Evolutionary conservation across 2,329 filamentous ascomycete genomes (phyloP), one percentile per base, ranked within the genome.

Genomic region (Penicillium sp.): DNA sequence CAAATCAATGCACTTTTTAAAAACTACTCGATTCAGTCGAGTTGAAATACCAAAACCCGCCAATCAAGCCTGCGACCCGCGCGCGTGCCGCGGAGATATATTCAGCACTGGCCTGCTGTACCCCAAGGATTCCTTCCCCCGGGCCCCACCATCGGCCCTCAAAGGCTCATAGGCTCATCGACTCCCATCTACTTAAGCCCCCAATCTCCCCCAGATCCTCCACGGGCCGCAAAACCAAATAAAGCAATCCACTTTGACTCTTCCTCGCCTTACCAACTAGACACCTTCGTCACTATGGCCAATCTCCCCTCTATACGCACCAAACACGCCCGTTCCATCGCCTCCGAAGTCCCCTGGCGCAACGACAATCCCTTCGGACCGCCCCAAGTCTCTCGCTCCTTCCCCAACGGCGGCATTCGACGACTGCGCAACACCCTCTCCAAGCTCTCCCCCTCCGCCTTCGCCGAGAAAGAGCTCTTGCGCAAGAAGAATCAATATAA

Each of bases 401-500:
- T 71, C 36, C 65, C 70, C 7, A 66, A 65, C 19, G 62, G 62
- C 6, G 68, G 72, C 19, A 77, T 77, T 27, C 65, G 65, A 46
- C 72, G 71, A n/a, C 61, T 77, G 33, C 74, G 73, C 41, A 66
- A 73, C 43, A 73, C 74, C 1, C 65, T 77, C 4, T 70, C 69
- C 5, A 76, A 73, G 35, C 55, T 73, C 2, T 70, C 72, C 0
- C 73, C 73, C 9, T 64, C 74, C 5, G 70, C 72, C 4, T 62
- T 70, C 2, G 73, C 73, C 10, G 75, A 77, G 54, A 67, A 68
- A 36, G 70, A 76, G 57, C 57, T 74, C 9, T 63, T 77, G 9
- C 72, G 70, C 57, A 68, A 75, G 54, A 73, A 75, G 60, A 75
- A 72, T 53, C 66, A 69, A 46, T 69, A 66, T 64, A 75, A 73